Evolutionary conservation across 148 eudicot species (phyloP).

Genomic region (Bassia scoparia): DNA sequence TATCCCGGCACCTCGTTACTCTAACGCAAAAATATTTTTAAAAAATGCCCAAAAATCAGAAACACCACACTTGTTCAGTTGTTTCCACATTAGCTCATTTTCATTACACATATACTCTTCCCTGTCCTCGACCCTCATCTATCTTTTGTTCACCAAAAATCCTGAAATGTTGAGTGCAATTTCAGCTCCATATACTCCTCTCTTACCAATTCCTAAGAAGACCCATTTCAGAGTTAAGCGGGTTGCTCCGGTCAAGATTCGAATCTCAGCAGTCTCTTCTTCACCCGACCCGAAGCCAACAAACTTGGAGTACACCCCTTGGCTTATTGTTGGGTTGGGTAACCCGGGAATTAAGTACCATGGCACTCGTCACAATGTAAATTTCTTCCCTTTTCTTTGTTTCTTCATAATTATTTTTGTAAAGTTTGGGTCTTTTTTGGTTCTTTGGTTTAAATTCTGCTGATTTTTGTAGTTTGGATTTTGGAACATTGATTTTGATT

Average conservation of each 20-base stretch:
- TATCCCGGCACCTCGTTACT: too few relatives aligned
- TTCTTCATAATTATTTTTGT: too few relatives aligned
- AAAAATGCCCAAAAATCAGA: too few relatives aligned
- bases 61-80: too few relatives aligned
- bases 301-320: conserved; percentile 77
- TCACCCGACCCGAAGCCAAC: conserved; percentile 34
- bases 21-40: too few relatives aligned
- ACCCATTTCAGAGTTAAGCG: conserved; percentile 28
- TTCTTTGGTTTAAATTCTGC: not conserved
- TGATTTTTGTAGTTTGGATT: not conserved
- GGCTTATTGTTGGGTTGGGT: conserved; percentile 93
- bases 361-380: conserved; percentile 94
- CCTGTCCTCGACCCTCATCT: conserved; percentile 1
- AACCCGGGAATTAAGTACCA: conserved; percentile 91
- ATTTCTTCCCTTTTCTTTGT: not conserved
- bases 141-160: not conserved
- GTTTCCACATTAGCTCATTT: too few relatives aligned
- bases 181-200: conserved; percentile 37
- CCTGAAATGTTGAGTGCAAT: conserved; percentile 55
- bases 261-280: conserved; percentile 43
- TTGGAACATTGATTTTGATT: not conserved
- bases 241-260: conserved; percentile 29
- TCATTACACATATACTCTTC: not conserved
- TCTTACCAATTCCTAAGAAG: conserved; percentile 37
- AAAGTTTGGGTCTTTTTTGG: not conserved